phyloP scores from a whole-genome alignment of 1,139 yeast genomes.

The Magnusiomyces suaveolens region DNA sequence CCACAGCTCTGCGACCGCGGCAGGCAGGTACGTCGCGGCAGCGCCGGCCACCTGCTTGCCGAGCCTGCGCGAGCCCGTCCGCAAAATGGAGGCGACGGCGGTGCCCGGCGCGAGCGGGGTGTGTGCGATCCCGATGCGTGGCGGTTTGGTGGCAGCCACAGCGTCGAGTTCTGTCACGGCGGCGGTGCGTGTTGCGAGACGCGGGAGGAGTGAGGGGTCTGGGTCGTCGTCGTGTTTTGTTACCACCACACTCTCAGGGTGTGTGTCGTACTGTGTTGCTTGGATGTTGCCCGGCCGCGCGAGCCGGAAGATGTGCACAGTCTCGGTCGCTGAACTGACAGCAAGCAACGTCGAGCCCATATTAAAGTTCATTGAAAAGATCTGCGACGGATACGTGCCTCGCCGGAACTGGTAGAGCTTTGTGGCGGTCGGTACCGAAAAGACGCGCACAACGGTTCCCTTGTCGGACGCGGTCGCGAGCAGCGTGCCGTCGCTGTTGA shows the following conservation, averaged over 20 bases:
- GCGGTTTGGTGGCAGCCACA: too few relatives aligned
- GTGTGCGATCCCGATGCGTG: neutral
- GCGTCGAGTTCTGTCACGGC: too few relatives aligned
- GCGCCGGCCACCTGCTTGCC: constrained; percentile 78
- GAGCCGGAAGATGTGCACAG: constrained; percentile 80
- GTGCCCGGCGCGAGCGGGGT: neutral
- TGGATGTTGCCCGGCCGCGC: constrained; percentile 18
- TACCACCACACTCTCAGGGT: too few relatives aligned
- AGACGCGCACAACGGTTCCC: constrained; percentile 86
- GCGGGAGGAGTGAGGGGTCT: too few relatives aligned
- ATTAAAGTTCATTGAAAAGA: constrained; percentile 76
- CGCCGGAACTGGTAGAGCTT: constrained; percentile 84
- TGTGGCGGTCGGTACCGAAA: constrained; percentile 72
- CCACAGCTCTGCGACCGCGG: constrained; percentile 71
- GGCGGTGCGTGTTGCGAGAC: too few relatives aligned
- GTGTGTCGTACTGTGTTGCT: too few relatives aligned
- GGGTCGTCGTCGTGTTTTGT: too few relatives aligned
- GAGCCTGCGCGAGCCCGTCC: constrained; percentile 47
- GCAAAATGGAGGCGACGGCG: constrained; percentile 22
- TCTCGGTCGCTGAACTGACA: constrained; percentile 84
- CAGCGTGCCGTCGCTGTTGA: constrained; percentile 71
- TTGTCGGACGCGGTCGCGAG: constrained; percentile 92
- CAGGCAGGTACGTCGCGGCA: constrained; percentile 80
- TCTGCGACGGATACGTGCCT: constrained; percentile 87
- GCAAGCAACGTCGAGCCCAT: constrained; percentile 63